phyloP scores from a whole-genome alignment of 2,329 filamentous ascomycete genomes.

The Cordyceps militaris region DNA sequence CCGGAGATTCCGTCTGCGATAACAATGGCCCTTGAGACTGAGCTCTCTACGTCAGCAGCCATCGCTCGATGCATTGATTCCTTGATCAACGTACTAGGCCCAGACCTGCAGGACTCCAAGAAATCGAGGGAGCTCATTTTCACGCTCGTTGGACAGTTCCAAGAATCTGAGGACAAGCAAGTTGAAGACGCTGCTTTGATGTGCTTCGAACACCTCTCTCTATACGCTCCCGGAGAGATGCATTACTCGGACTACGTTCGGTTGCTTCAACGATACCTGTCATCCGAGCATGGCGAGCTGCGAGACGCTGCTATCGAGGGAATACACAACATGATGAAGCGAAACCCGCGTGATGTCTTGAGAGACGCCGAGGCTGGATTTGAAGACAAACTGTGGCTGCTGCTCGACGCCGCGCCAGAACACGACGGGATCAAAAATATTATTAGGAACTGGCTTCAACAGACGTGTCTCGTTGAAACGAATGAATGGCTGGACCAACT shows the following conservation, averaged over 20 bases:
- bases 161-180: conserved; percentile 62
- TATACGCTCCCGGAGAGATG: conserved; percentile 86
- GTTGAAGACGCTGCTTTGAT: conserved; percentile 71
- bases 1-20: conserved; percentile 71
- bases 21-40: conserved; percentile 85
- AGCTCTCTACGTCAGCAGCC: conserved; percentile 72
- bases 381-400: conserved; percentile 87
- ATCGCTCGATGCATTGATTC: conserved; percentile 87
- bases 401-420: conserved; percentile 68
- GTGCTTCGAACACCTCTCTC: conserved; percentile 82
- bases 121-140: conserved; percentile 92
- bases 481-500: conserved; percentile 81
- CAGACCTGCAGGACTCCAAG: conserved; percentile 84
- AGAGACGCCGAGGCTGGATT: conserved; percentile 67
- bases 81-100: conserved; percentile 92
- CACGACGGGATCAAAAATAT: conserved; percentile 81
- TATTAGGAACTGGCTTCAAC: conserved; percentile 86
- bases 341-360: conserved; percentile 77
- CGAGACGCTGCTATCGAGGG: conserved; percentile 79
- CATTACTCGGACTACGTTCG: conserved; percentile 79
- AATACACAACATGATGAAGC: conserved; percentile 90
- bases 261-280: conserved; percentile 69
- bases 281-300: conserved; percentile 60
- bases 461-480: conserved; percentile 76
- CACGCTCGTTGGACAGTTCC: conserved; percentile 76